These are phyloP conservation scores for Simplicillium aogashimaense DNA, from an alignment of 2,329 filamentous ascomycete species.

Conservation along the genomic window DNA sequence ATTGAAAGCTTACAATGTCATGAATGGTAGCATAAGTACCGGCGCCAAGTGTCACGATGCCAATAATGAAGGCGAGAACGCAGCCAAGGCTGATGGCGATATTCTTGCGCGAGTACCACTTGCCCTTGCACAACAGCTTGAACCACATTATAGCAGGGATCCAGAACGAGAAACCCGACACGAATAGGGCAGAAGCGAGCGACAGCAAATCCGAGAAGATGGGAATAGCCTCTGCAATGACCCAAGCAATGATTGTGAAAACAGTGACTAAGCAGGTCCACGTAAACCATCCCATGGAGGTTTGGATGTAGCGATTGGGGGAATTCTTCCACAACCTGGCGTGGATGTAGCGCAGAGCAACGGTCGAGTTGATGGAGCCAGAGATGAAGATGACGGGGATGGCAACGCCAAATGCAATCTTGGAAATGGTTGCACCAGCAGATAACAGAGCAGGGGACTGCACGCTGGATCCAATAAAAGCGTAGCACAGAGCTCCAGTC, in stretches of 20 bases:
- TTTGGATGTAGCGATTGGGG: constrained; percentile 27
- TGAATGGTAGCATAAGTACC: constrained; percentile 18
- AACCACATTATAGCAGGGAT: constrained; percentile 27
- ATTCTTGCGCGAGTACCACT: constrained; percentile 15
- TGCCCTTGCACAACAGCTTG: constrained; percentile 18
- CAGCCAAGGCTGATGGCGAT: constrained; percentile 13
- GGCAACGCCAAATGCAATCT: constrained; percentile 56
- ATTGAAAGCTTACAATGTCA: constrained; percentile 15
- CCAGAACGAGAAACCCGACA: constrained; percentile 28
- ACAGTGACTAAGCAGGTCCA: constrained; percentile 48
- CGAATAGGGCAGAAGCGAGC: constrained; percentile 34
- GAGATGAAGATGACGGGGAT: constrained; percentile 59
- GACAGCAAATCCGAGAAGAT: constrained; percentile 56
- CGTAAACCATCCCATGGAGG: constrained; percentile 25
- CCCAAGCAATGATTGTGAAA: constrained; percentile 53
- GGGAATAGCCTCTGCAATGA: constrained; percentile 62
- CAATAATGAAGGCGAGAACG: constrained; percentile 16
- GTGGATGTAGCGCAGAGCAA: constrained; percentile 26
- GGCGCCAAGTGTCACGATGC: constrained; percentile 15
- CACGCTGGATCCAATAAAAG: constrained; percentile 49
- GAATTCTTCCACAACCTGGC: constrained; percentile 23
- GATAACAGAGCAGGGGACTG: constrained; percentile 54
- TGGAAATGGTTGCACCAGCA: constrained; percentile 42
- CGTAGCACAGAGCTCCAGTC: constrained; percentile 55
- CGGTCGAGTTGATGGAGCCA: constrained; percentile 49